Conservation (phyloP, 116 monocot genomes). For the Iris pallida region DNA sequence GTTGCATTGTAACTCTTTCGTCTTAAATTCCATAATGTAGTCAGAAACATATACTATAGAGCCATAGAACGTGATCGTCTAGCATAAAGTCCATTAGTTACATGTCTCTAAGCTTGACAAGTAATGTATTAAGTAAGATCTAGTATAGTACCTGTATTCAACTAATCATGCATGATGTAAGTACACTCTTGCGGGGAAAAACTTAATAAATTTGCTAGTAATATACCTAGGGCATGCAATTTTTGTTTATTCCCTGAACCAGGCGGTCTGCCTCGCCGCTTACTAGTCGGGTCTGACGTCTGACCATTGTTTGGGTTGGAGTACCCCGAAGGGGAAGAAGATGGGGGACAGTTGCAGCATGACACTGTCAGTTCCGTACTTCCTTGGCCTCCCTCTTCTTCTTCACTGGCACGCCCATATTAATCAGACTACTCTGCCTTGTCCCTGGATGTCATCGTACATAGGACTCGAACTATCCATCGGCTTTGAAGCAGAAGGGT, state of each 20-base stretch:
- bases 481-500: slow-evolving; percentile 19
- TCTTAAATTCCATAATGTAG: too few species aligned
- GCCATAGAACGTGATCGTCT: too few species aligned
- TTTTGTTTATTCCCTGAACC: slow-evolving; percentile 85
- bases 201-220: not conserved
- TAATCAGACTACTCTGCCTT: slow-evolving; percentile 23
- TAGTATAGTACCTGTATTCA: too few species aligned
- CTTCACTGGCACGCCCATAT: slow-evolving; percentile 48
- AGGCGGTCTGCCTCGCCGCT: slow-evolving; percentile 68
- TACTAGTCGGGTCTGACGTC: slow-evolving; percentile 32
- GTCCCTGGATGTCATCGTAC: slow-evolving; percentile 24
- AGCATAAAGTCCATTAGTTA: too few species aligned
- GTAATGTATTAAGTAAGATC: too few species aligned
- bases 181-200: too few species aligned
- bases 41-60: too few species aligned
- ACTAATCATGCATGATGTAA: not conserved
- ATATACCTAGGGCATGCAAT: slow-evolving; percentile 63
- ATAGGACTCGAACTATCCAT: slow-evolving; percentile 17
- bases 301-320: slow-evolving; percentile 15
- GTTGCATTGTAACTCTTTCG: too few species aligned
- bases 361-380: slow-evolving; percentile 76
- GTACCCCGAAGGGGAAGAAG: slow-evolving; percentile 29
- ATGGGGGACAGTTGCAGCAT: slow-evolving; percentile 35
- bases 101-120: too few species aligned
- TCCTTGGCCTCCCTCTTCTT: slow-evolving; percentile 91